Base-by-base conservation (phyloP, 169 alveolate genomes). In the Plasmodium knowlesi region DNA sequence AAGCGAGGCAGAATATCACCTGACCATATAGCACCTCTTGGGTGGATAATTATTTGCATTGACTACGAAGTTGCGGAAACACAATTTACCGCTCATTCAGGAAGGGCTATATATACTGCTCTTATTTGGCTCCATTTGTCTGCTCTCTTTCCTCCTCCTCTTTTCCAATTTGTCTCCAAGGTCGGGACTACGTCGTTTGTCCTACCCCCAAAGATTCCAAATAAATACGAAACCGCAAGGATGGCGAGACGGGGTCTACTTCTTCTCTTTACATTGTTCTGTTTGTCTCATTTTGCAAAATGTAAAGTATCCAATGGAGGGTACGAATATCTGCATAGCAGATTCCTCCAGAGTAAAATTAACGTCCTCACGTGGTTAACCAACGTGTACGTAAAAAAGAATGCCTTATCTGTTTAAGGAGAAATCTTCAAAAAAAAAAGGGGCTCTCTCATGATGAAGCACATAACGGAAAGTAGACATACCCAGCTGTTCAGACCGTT, bases 341-440 rank as follows among this genome's bases (percentile, higher is more conserved):
- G 94, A 78, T 89, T 89, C 53, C 50, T 89, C 70, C 94, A 89
- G 79, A 89, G 94, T 89, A 89, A 89, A 89, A 89, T 81, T 79
- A 89, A 89, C 72, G 94, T 70, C 28, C 84, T 89, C 14, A 89
- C 94, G 14, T 89, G 94, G 94, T 32, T 89, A 30, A 89, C 94
- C 50, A 89, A 89, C 82, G 94, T 89, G 94, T 80, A 89, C 30
- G 61, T 54, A 83, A 39, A 8, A 82, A 39, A 19, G 30, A 83
- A 43, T 0, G n/a, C 54, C 6, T 46, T 50, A 8, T 22, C 61
- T 50, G 0, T 50, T 50, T 50, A 16, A 50, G 61, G 61, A 3
- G 61, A 22, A 43, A 0, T n/a, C n/a, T 3, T 0, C 16, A 78
- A 61, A 79, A 72, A 32, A 32, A n/a, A n/a, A n/a, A n/a, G 2